phyloP scores from a whole-genome alignment of 2,329 filamentous ascomycete genomes.

The Talaromyces sp. region DNA sequence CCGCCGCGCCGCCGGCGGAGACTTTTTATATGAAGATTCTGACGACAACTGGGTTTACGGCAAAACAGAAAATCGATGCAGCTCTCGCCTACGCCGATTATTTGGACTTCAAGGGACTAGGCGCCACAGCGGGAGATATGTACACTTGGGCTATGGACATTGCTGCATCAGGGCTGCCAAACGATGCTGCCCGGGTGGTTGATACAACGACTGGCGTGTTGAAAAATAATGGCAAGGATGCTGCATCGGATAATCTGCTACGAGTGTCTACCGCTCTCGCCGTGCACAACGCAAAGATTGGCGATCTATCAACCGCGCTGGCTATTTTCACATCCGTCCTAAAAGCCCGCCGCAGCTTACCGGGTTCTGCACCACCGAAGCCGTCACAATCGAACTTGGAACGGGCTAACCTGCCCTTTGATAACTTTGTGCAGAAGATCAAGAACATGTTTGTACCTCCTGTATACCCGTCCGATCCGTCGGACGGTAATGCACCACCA shows the following conservation, averaged over 20 bases:
- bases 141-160: slow-evolving; percentile 74
- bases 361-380: slow-evolving; percentile 27
- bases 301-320: slow-evolving; percentile 64
- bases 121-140: slow-evolving; percentile 64
- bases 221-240: slow-evolving; percentile 50
- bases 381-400: background rate
- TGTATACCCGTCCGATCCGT: slow-evolving; percentile 64
- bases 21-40: slow-evolving; percentile 77
- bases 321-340: slow-evolving; percentile 83
- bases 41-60: slow-evolving; percentile 72
- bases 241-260: slow-evolving; percentile 70
- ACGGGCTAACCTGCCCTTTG: slow-evolving; percentile 21
- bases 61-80: slow-evolving; percentile 75
- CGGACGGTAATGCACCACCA: slow-evolving; percentile 65
- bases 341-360: slow-evolving; percentile 62
- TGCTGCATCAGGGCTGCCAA: slow-evolving; percentile 54
- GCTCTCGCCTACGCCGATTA: slow-evolving; percentile 80
- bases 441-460: slow-evolving; percentile 49
- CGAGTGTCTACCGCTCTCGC: slow-evolving; percentile 71
- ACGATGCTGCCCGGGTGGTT: slow-evolving; percentile 46
- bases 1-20: slow-evolving; percentile 66
- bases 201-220: slow-evolving; percentile 61
- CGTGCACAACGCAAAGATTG: slow-evolving; percentile 68
- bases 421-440: slow-evolving; percentile 34
- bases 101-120: slow-evolving; percentile 69